phyloP scores from a whole-genome alignment of 2,329 filamentous ascomycete species.

The Pseudopyricularia cyperi region DNA sequence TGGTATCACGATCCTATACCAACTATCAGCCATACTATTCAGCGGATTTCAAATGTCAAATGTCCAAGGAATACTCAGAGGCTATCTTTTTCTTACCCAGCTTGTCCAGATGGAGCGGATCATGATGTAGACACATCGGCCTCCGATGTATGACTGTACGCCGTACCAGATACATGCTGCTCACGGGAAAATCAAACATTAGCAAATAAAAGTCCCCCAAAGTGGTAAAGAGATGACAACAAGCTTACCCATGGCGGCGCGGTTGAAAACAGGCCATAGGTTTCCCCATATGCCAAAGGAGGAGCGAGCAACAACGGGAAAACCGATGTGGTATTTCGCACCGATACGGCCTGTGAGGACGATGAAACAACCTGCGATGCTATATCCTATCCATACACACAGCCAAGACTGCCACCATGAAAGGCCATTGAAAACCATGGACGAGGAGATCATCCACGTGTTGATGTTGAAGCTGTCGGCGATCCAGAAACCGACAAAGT shows the following conservation, averaged over 20 bases:
- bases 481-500: conserved; percentile 82
- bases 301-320: conserved; percentile 65
- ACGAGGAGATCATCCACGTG: conserved; percentile 86
- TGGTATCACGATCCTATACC: conserved; percentile 30
- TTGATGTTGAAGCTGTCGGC: conserved; percentile 81
- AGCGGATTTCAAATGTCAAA: too few relatives aligned
- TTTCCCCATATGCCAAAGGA: conserved; percentile 85
- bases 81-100: conserved; percentile 32
- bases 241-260: conserved; percentile 55
- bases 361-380: conserved; percentile 63
- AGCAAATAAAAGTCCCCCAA: conserved; percentile 1
- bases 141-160: conserved; percentile 76
- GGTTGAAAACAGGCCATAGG: conserved; percentile 79
- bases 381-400: conserved; percentile 81
- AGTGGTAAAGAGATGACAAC: conserved; percentile 11
- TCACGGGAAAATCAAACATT: neutral
- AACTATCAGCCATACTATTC: neutral
- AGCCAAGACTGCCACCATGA: conserved; percentile 89
- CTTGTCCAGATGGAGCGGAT: conserved; percentile 71
- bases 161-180: conserved; percentile 74
- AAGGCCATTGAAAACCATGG: conserved; percentile 62
- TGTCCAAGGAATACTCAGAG: neutral
- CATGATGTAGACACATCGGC: conserved; percentile 78
- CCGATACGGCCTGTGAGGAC: conserved; percentile 72
- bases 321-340: conserved; percentile 77